A percentile compares a stretch with the other conserved stretches of the same genome.
Evolutionary conservation across 176 grass and related monocot genomes (phyloP).

Genomic region (Leersia perrieri): DNA sequence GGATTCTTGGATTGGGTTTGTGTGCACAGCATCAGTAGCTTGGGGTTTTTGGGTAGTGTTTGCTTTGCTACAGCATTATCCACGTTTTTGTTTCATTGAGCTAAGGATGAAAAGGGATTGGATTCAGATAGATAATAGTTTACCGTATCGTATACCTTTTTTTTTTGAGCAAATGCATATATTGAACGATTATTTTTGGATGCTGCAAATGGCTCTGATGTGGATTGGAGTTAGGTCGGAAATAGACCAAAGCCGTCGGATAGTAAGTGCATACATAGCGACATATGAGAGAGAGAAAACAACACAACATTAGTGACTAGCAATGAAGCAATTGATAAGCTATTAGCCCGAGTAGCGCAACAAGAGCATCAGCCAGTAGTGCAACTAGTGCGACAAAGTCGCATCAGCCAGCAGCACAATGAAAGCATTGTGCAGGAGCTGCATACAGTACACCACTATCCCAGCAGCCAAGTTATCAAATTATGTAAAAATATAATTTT

Average conservation of each 20-base stretch:
- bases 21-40: neutral
- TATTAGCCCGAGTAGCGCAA: neutral
- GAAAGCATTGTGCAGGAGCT: neutral
- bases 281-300: neutral
- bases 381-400: neutral
- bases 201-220: neutral
- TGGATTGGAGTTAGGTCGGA: neutral
- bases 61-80: slow-evolving; percentile 1
- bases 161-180: too few relatives aligned
- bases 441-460: neutral
- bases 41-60: neutral
- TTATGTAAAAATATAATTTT: neutral
- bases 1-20: neutral
- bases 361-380: neutral
- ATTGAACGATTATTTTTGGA: neutral
- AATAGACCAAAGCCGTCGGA: neutral
- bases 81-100: neutral
- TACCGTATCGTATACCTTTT: too few relatives aligned
- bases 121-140: too few relatives aligned
- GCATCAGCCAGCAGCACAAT: neutral
- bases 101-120: neutral
- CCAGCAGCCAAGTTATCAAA: neutral
- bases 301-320: neutral
- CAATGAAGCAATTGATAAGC: neutral
- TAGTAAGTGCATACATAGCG: neutral